phyloP scores from a whole-genome alignment of 176 grass and related monocot genomes.

The Poa annua region DNA sequence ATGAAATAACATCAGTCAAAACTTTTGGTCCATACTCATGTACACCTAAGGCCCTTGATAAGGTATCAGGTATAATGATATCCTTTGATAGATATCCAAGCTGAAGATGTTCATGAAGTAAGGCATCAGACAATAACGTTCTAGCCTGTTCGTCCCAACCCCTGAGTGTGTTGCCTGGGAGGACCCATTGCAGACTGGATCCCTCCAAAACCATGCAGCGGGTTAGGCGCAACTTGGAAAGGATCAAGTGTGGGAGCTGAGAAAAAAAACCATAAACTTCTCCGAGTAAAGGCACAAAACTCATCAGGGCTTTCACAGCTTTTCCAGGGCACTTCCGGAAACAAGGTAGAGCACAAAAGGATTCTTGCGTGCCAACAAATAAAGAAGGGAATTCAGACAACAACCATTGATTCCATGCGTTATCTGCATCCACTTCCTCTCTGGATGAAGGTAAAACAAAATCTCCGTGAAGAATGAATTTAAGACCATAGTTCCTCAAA shows the following conservation, averaged over 20 bases:
- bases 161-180: constrained; percentile 21
- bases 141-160: constrained; percentile 24
- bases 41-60: constrained; percentile 12
- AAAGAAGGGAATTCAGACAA: constrained; percentile 25
- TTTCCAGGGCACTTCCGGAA: neutral
- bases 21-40: constrained; percentile 24
- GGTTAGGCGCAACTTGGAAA: constrained; percentile 12
- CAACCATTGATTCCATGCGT: constrained; percentile 14
- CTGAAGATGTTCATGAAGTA: constrained; percentile 14
- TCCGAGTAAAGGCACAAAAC: constrained; percentile 19
- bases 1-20: constrained; percentile 10
- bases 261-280: constrained; percentile 28
- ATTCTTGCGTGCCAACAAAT: neutral
- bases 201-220: constrained; percentile 18
- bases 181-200: constrained; percentile 11
- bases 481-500: constrained; percentile 16
- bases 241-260: constrained; percentile 25
- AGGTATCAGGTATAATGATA: constrained; percentile 5
- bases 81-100: constrained; percentile 14
- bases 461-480: constrained; percentile 33
- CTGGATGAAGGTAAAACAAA: constrained; percentile 25
- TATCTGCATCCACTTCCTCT: constrained; percentile 25
- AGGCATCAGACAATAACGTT: neutral
- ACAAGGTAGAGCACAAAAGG: constrained; percentile 14
- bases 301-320: constrained; percentile 16